Conservation (phyloP, 1,284 basidiomycete genomes). For the Boletus semigastroideus region DNA sequence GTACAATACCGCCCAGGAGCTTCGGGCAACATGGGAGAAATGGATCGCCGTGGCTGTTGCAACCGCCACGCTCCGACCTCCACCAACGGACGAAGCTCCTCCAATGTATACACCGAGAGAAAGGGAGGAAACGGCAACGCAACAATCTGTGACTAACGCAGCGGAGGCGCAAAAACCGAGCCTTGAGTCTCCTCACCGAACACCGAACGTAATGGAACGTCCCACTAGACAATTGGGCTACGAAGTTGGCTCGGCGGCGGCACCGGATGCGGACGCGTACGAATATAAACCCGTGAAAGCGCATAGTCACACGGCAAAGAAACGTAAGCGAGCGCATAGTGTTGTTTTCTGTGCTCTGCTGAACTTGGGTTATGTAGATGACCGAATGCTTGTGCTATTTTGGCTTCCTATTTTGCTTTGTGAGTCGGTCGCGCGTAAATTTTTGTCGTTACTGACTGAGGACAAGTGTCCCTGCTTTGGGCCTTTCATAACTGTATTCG, state of each 20-base stretch:
- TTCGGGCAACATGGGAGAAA: conserved; percentile 70
- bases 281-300: conserved; percentile 58
- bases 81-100: conserved; percentile 55
- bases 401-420: conserved; percentile 89
- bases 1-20: conserved; percentile 54
- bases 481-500: conserved; percentile 58
- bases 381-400: conserved; percentile 90
- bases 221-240: conserved; percentile 47
- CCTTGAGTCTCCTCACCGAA: conserved; percentile 14
- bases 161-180: conserved; percentile 8
- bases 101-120: conserved; percentile 68
- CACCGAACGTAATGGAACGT: conserved; percentile 13
- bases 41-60: conserved; percentile 59
- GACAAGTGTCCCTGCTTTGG: conserved; percentile 66
- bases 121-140: conserved; percentile 22
- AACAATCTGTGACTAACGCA: conserved; percentile 11
- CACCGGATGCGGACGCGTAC: conserved; percentile 66
- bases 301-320: conserved; percentile 56
- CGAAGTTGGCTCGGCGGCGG: conserved; percentile 48
- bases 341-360: not conserved
- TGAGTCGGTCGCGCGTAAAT: conserved; percentile 41
- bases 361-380: conserved; percentile 51
- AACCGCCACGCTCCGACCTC: conserved; percentile 44
- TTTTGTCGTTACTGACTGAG: conserved; percentile 21
- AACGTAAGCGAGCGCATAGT: conserved; percentile 63